phyloP scores from a whole-genome alignment of 2,329 filamentous ascomycete genomes.

The Fusarium dimerum region DNA sequence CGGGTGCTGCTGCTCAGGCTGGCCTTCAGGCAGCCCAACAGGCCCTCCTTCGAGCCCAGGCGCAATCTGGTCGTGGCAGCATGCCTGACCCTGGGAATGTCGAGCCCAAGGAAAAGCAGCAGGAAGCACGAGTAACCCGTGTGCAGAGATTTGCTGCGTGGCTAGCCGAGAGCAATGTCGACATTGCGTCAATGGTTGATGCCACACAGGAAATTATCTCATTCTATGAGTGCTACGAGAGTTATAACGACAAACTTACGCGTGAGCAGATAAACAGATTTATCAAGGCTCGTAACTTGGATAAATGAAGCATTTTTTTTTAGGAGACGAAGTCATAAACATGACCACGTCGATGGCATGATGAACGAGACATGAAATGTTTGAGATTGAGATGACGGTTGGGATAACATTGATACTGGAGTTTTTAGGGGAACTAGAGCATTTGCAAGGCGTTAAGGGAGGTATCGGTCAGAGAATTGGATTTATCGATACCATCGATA shows the following conservation, averaged over 20 bases:
- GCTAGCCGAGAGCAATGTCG: conserved; percentile 83
- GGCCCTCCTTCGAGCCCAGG: conserved; percentile 49
- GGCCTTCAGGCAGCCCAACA: conserved; percentile 53
- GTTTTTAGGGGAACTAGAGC: conserved; percentile 7
- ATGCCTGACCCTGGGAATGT: conserved; percentile 14
- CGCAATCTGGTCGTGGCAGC: conserved; percentile 26
- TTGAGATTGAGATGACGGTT: conserved; percentile 3
- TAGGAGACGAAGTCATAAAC: not conserved
- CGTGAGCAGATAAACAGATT: conserved; percentile 60
- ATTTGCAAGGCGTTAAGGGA: not conserved
- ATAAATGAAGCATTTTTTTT: conserved; percentile 41
- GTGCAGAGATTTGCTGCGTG: conserved; percentile 70
- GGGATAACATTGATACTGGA: conserved; percentile 7
- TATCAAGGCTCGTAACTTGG: conserved; percentile 58
- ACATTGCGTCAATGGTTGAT: conserved; percentile 83
- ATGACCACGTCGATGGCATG: conserved; percentile 7
- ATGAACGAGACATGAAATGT: conserved; percentile 27
- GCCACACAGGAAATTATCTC: conserved; percentile 90
- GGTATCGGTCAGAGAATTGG: not conserved
- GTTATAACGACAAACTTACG: conserved; percentile 61
- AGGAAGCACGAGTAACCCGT: conserved; percentile 61
- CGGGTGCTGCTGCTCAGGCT: conserved; percentile 36
- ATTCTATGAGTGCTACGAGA: conserved; percentile 72
- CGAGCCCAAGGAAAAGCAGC: conserved; percentile 49
- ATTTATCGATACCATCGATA: too few relatives aligned